These are phyloP conservation scores for Fragosphaeria purpurea DNA, from an alignment of 2,329 filamentous ascomycete species.

Conservation along the genomic window DNA sequence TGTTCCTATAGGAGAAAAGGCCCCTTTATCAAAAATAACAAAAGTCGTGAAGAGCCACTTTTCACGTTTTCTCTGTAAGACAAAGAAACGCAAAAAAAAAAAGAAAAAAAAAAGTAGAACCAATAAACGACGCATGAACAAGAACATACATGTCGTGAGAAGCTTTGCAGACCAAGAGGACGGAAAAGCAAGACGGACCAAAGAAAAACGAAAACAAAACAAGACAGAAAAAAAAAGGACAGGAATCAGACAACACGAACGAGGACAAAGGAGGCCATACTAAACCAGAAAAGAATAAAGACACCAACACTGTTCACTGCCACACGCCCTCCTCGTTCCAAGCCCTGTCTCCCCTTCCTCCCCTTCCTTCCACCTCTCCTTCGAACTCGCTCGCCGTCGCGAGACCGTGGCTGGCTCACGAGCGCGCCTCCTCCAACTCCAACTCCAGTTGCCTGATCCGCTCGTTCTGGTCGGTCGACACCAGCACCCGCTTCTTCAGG, in stretches of 20 bases:
- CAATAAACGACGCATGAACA: neutral
- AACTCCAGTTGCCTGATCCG: constrained; percentile 58
- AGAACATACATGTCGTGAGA: too few species aligned
- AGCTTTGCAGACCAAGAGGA: too few species aligned
- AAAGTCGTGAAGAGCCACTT: too few species aligned
- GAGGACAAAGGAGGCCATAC: neutral
- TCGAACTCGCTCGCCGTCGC: neutral
- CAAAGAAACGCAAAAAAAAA: neutral
- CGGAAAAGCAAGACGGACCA: neutral
- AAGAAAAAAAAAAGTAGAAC: neutral
- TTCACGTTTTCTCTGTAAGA: too few species aligned
- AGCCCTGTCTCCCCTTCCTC: neutral
- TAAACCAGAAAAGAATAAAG: too few species aligned
- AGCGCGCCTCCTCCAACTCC: constrained; percentile 54
- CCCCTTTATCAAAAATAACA: too few species aligned
- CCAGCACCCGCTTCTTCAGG: constrained; percentile 67
- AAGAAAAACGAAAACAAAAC: neutral
- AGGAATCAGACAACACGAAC: neutral
- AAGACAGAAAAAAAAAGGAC: neutral
- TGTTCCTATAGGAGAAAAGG: too few species aligned
- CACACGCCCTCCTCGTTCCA: neutral
- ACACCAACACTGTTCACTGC: neutral
- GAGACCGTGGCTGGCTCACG: constrained; percentile 23
- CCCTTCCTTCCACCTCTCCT: neutral
- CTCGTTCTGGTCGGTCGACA: constrained; percentile 55